Base-by-base conservation (phyloP, 768 basidiomycete species). In the Candolleomyces aberdarensis region DNA sequence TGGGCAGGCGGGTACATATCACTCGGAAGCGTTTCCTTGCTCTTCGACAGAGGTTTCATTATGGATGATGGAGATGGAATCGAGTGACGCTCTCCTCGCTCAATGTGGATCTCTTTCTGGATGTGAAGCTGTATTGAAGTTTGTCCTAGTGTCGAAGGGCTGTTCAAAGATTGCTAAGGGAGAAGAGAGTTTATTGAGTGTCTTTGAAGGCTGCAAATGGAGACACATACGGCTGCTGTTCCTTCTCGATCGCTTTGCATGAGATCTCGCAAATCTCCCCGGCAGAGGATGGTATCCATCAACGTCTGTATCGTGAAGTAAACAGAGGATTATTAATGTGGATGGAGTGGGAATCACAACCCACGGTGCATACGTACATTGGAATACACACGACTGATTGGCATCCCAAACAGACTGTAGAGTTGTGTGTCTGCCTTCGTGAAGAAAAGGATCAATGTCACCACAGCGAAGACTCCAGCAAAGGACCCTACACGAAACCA, bases 401-500 rank as follows among this genome's bases (percentile, higher is more conserved):
- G 68, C 11, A 67, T 65, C 20, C 69, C 71, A 36, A 69, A 67
- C 52, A 70, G 60, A 13, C 67, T 66, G 53, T 66, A 72, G 20
- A 70, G 54, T 19, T 69, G 67, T 10, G 69, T 72, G 29, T 74
- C 63, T 47, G 64, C 59, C 43, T 72, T 61, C 4, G 76, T 63
- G 6, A 71, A 52, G 58, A 72, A 74, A n/a, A 70, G 70, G 29
- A 81, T 73, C 31, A 84, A 67, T 57, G 81, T 79, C 13, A 74
- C 74, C 26, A 80, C 61, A 3, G 82, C 78, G 57, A 82, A 82
- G 0, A 78, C 68, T 0, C 76, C 76, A 26, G 77, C 77, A 57
- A 82, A 80, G 15, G 54, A 55, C 5, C 60, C 58, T 59, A 40
- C 20, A 19, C 7, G 26, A 3, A 26, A 26, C 26, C 26, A 3